Evolutionary conservation across 164 flowering plant genomes (phyloP), one percentile per base, ranked within the genome.

Genomic region (Akebia trifoliata): DNA sequence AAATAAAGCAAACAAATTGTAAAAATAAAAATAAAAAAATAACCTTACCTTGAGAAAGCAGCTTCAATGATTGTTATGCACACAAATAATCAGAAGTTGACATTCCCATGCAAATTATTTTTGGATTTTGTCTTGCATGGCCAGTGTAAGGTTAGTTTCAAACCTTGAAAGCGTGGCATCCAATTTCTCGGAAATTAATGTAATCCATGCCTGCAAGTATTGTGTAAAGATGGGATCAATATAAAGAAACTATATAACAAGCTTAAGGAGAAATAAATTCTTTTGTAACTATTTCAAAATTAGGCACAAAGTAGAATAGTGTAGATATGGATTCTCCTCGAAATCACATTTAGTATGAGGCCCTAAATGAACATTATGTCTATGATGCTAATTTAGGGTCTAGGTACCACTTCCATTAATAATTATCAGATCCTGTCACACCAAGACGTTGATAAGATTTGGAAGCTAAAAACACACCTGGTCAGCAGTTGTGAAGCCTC

Each of bases 401-500:
- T 12, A 3, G 12, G 22, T 4, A 25, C 28, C 8, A 22, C 15
- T n/a, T 37, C 44, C 49, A 26, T 34, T 10, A 0, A 20, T 32
- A 25, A 54, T 24, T 44, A 58, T 34, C 6, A 36, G 37, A 22
- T 29, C 18, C 26, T 6, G 39, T 11, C 7, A 47, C 8, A 42
- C 15, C 9, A 50, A 20, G 30, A 38, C n/a, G 28, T 50, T 50
- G 21, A 15, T 8, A 50, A 50, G 28, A 30, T 28, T 29, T 21
- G 32, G 20, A 37, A 35, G 7, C 35, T 9, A 59, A 24, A 15
- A 46, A 38, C 4, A 58, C 26, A 92, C 98, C 94, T 90, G 99
- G 64, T 93, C 97, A 57, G 85, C 76, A 65, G 78, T 62, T 20
- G 96, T 82, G 76, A 90, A 93, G 30, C 97, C 99, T 63, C 97